These are phyloP conservation scores for Hypocrella siamensis DNA, from an alignment of 2,329 filamentous ascomycete species.

Conservation along the genomic window DNA sequence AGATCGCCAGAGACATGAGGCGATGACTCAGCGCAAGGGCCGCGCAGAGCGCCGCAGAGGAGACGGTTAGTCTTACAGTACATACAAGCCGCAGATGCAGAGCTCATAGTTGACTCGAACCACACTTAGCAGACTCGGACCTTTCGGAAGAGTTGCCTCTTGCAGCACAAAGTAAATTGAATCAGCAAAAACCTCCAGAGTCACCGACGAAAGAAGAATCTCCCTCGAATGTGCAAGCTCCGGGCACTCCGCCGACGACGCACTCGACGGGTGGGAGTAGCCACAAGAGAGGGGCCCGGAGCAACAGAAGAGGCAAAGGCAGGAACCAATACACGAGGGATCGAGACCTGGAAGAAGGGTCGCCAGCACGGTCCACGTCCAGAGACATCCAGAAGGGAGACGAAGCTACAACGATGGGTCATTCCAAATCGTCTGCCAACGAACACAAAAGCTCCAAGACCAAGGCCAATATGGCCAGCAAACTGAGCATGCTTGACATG, in stretches of 20 bases:
- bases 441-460: conserved; percentile 39
- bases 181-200: conserved; percentile 14
- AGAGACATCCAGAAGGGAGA: conserved; percentile 27
- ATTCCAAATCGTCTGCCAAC: conserved; percentile 19
- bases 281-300: conserved; percentile 43
- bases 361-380: conserved; percentile 40
- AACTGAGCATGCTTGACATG: conserved; percentile 77
- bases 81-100: not conserved
- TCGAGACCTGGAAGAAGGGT: conserved; percentile 43
- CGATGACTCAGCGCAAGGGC: conserved; percentile 65
- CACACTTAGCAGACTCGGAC: conserved; percentile 45
- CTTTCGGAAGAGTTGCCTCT: conserved; percentile 50
- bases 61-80: conserved; percentile 44
- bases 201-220: conserved; percentile 15
- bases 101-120: not conserved
- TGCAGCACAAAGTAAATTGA: conserved; percentile 22
- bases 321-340: conserved; percentile 77
- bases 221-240: conserved; percentile 12
- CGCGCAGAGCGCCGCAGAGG: conserved; percentile 65
- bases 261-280: conserved; percentile 29
- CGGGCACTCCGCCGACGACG: conserved; percentile 26
- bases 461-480: conserved; percentile 39
- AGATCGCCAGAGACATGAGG: conserved; percentile 58
- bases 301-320: conserved; percentile 52
- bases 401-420: conserved; percentile 13